Percentiles rank a stretch among this genome's conserved stretches.
phyloP scores from a whole-genome alignment of 768 basidiomycete genomes.

The Mrakia frigida region DNA sequence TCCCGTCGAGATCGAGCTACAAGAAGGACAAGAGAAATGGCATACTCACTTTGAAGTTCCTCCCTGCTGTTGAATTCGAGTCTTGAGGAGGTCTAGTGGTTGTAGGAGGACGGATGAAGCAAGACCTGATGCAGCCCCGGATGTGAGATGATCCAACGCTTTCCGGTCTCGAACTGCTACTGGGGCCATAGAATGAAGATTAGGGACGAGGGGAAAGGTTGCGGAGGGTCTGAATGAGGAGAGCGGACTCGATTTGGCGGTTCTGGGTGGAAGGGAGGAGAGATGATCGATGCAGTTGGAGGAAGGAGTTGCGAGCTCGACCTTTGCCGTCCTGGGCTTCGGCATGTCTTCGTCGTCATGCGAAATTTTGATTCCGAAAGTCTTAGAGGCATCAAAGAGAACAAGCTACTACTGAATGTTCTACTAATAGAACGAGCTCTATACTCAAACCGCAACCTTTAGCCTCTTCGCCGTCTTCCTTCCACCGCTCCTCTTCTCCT shows the following conservation, averaged over 20 bases:
- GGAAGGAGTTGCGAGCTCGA: too few relatives aligned
- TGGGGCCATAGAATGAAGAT: neutral
- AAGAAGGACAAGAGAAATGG: neutral
- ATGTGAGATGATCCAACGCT: constrained; percentile 30
- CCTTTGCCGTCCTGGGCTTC: too few relatives aligned
- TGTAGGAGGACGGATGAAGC: constrained; percentile 26
- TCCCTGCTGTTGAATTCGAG: constrained; percentile 31
- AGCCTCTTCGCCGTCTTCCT: neutral
- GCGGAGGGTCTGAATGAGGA: neutral
- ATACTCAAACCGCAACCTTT: neutral
- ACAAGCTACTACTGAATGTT: too few relatives aligned
- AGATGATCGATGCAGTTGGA: too few relatives aligned
- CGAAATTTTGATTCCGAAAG: too few relatives aligned
- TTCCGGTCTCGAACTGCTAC: constrained; percentile 6
- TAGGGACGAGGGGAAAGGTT: neutral
- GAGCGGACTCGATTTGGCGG: neutral
- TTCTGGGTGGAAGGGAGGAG: too few relatives aligned
- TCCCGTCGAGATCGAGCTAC: too few relatives aligned
- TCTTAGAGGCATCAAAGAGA: too few relatives aligned
- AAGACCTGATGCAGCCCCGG: constrained; percentile 30
- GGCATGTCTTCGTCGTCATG: too few relatives aligned
- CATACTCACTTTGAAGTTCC: constrained; percentile 25
- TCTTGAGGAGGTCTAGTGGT: constrained; percentile 33
- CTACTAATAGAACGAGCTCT: too few relatives aligned
- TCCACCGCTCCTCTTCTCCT: neutral